A percentile compares a stretch with the other conserved stretches of the same genome.
Conservation (phyloP, 1,284 basidiomycete genomes). For the Cryptococcus sp. region DNA sequence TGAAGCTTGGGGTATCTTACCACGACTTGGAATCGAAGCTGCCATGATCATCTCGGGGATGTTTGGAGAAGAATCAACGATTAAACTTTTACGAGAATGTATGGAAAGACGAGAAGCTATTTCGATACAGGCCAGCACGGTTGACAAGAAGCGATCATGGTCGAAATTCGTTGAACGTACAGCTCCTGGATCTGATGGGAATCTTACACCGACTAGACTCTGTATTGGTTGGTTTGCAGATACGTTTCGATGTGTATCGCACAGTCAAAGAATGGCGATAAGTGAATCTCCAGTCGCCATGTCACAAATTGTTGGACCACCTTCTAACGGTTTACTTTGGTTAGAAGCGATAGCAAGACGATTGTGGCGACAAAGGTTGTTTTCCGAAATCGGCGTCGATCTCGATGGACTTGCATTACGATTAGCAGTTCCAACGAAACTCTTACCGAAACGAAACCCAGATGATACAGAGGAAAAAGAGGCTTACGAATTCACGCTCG, state of each 20-base stretch:
- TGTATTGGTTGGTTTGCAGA: conserved; percentile 7
- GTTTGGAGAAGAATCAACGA: background rate
- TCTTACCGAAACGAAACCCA: background rate
- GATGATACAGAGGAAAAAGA: background rate
- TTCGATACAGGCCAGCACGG: background rate
- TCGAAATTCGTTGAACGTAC: background rate
- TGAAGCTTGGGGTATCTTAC: conserved; percentile 1
- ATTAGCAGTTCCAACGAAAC: background rate
- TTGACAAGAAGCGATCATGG: background rate
- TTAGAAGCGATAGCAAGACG: conserved; percentile 1
- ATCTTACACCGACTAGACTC: background rate
- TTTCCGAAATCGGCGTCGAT: conserved; percentile 1
- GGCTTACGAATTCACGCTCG: conserved; percentile 2
- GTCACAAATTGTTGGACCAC: background rate
- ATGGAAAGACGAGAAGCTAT: background rate
- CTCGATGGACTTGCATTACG: conserved; percentile 2
- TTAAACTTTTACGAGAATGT: background rate
- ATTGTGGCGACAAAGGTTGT: background rate
- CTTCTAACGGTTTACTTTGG: background rate
- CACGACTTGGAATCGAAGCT: background rate
- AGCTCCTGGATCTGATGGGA: background rate
- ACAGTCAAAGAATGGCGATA: background rate
- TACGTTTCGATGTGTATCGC: conserved; percentile 2
- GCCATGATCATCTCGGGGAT: background rate
- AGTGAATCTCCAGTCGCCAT: background rate